Base-by-base conservation (phyloP, 176 grass and related monocot genomes). In the Ensete ventricosum region DNA sequence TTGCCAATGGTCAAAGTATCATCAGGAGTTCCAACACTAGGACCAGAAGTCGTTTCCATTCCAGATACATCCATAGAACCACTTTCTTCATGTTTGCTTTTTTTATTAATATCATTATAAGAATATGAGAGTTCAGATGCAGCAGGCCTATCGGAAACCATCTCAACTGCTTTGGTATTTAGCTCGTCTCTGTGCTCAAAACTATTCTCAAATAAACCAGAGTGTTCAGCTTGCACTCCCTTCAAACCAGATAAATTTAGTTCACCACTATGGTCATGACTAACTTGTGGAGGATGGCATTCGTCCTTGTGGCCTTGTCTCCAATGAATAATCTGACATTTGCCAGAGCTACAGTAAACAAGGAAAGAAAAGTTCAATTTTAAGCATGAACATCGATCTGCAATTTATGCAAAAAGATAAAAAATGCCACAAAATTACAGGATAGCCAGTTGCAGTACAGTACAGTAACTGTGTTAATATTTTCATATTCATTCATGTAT, bases 241-340 rank as follows among this genome's bases (percentile, higher is more conserved):
- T 84, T 76, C 16, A 64, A 54, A 82, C 52, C 77, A 72, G 73
- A 68, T 66, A 59, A 66, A 57, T 69, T 57, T 55, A 43, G 53
- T 87, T 17, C 58, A 16, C 50, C 22, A 13, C 53, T 79, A 24
- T 66, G 58, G 50, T 76, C 85, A 69, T 82, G 57, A 83, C 65
- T 70, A 74, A 73, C 24, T 79, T 51, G 52, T 87, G 64, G 54
- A 67, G 80, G 85, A 65, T 73, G 72, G 65, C 94, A 98, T 77
- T 89, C 82, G 64, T 89, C 88, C 83, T 88, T 93, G 82, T 98
- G 95, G 62, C 84, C 95, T 85, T 84, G 82, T 84, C 95, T 91
- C 95, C 90, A 94, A 59, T 98, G 90, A 76, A 77, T 78, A 76
- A 91, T 94, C 48, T 98, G 95, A 62, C 95, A 98, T 73, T 88